Evolutionary conservation across 306 rosid genomes (phyloP).

Genomic region (Cicer arietinum): DNA sequence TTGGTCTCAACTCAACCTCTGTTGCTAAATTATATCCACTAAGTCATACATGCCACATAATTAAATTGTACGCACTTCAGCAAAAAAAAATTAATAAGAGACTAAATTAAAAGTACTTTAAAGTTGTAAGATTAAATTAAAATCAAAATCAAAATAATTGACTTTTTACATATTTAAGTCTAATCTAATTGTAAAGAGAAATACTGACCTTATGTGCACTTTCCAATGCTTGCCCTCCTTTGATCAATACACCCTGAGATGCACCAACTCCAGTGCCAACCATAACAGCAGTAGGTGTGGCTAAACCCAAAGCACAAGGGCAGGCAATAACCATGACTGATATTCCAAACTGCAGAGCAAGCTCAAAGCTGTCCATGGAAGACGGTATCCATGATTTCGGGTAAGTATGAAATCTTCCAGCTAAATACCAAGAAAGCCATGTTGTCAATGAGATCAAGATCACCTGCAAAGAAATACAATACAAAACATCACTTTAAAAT

Average conservation of each 20-base stretch:
- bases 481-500: conserved; percentile 19
- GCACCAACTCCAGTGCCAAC: conserved; percentile 98
- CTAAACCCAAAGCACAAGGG: conserved; percentile 96
- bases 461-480: conserved; percentile 57
- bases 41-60: no score
- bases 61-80: no score
- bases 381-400: conserved; percentile 84
- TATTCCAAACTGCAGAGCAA: conserved; percentile 92
- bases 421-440: conserved; percentile 84
- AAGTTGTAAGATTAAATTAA: no score
- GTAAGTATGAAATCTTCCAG: conserved; percentile 71
- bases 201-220: conserved; percentile 80
- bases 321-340: conserved; percentile 98
- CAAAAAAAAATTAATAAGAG: no score
- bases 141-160: no score
- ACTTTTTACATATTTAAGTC: no score
- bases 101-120: no score
- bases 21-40: no score
- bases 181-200: conserved; percentile 16
- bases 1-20: no score
- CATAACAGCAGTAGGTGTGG: conserved; percentile 95
- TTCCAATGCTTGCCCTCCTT: conserved; percentile 94
- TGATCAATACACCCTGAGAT: conserved; percentile 86
- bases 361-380: conserved; percentile 85
- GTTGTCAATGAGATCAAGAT: conserved; percentile 68